Percentiles rank a stretch among this genome's conserved stretches.
Conservation (phyloP, 164 flowering plant species). For the Magnolia sinica region DNA sequence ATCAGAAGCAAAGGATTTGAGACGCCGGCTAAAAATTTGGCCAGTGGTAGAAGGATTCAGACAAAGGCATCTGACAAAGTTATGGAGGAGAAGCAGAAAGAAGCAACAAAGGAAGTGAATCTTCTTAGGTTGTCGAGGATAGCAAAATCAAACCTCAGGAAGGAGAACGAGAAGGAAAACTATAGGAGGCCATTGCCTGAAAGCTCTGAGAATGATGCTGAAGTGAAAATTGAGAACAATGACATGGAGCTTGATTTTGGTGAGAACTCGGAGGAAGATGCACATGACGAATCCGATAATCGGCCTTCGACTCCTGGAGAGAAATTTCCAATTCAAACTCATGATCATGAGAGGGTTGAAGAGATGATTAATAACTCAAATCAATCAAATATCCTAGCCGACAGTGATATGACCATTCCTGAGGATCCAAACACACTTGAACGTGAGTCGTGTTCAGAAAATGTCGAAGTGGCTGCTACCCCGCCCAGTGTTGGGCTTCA, state of each 20-base stretch:
- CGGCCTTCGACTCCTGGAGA: conserved; percentile 31
- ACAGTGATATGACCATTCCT: conserved; percentile 21
- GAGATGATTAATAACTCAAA: conserved; percentile 24
- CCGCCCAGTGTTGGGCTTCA: conserved; percentile 64
- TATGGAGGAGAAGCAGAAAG: conserved; percentile 57
- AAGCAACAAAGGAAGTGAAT: conserved; percentile 64
- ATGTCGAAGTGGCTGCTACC: conserved; percentile 46
- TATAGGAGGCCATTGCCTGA: conserved; percentile 79
- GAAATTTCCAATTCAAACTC: conserved; percentile 33
- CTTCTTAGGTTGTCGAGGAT: conserved; percentile 91
- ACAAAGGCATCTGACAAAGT: conserved; percentile 48
- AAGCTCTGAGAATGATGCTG: conserved; percentile 68
- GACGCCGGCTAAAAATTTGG: conserved; percentile 58
- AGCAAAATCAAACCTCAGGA: conserved; percentile 82
- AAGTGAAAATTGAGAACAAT: conserved; percentile 83
- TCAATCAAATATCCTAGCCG: conserved; percentile 29
- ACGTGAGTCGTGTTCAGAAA: conserved; percentile 50
- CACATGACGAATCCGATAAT: conserved; percentile 66
- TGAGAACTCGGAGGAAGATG: conserved; percentile 77
- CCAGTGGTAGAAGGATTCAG: conserved; percentile 51
- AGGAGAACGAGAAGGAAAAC: conserved; percentile 95
- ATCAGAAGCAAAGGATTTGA: conserved; percentile 43
- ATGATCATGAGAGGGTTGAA: conserved; percentile 35
- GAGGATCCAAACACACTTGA: conserved; percentile 43
- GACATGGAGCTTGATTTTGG: conserved; percentile 99